Percentiles rank a stretch among this genome's conserved stretches.
These are phyloP conservation scores for Dothideomycetes sp. DNA, from an alignment of 2,329 filamentous ascomycete genomes.

Conservation along the genomic window DNA sequence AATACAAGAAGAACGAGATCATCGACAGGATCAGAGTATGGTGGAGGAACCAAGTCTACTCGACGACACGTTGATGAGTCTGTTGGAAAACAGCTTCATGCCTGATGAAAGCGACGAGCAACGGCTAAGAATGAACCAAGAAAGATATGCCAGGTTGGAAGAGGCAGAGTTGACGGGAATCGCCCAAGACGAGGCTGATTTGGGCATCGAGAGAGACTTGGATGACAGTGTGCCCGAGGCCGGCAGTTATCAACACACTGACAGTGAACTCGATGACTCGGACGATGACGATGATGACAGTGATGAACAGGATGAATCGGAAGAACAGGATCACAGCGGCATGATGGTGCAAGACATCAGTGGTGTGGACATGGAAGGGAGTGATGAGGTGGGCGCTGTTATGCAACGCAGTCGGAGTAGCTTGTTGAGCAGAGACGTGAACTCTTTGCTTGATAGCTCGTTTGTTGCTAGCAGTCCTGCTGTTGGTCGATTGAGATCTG, in stretches of 20 bases:
- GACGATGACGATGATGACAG: slow-evolving; percentile 15
- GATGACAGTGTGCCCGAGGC: slow-evolving; percentile 46
- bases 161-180: slow-evolving; percentile 39
- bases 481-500: slow-evolving; percentile 14
- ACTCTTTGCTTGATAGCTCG: slow-evolving; percentile 29
- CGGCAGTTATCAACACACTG: slow-evolving; percentile 46
- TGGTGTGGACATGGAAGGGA: not conserved
- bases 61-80: slow-evolving; percentile 38
- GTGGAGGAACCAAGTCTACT: slow-evolving; percentile 36
- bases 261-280: slow-evolving; percentile 41
- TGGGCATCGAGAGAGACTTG: slow-evolving; percentile 30
- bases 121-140: slow-evolving; percentile 28
- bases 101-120: slow-evolving; percentile 31
- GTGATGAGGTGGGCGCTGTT: not conserved
- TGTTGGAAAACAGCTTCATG: slow-evolving; percentile 38
- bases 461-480: slow-evolving; percentile 29
- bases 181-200: slow-evolving; percentile 39
- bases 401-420: slow-evolving; percentile 18
- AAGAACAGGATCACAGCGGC: slow-evolving; percentile 21
- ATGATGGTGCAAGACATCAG: no score
- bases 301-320: slow-evolving; percentile 20
- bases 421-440: slow-evolving; percentile 26
- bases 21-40: slow-evolving; percentile 30
- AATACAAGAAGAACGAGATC: slow-evolving; percentile 36
- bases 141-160: slow-evolving; percentile 36